Evolutionary conservation across 768 basidiomycete species (phyloP).

Genomic region (Agaricus blazei): DNA sequence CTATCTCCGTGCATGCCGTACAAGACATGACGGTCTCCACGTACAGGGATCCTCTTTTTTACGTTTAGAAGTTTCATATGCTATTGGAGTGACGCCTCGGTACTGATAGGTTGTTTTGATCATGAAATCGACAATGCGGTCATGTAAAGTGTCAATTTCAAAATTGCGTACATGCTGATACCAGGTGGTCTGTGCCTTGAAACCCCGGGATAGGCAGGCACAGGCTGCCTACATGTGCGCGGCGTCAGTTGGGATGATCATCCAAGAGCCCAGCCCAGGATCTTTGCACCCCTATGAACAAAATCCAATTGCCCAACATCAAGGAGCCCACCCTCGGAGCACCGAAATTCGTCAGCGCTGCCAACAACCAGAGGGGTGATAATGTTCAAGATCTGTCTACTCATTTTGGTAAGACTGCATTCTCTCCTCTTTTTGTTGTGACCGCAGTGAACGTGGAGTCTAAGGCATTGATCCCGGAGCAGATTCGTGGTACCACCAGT

Average conservation of each 20-base stretch:
- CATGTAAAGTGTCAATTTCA: constrained; percentile 11
- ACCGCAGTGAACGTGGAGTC: too few species aligned
- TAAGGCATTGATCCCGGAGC: background rate
- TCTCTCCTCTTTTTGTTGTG: too few species aligned
- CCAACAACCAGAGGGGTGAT: background rate
- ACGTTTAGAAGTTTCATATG: constrained; percentile 64
- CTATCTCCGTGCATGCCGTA: constrained; percentile 80
- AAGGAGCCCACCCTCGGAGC: too few species aligned
- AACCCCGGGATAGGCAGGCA: constrained; percentile 40
- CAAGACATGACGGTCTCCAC: constrained; percentile 67
- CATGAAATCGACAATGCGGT: constrained; percentile 21
- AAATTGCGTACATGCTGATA: constrained; percentile 58
- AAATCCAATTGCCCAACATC: too few species aligned
- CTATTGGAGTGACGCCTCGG: constrained; percentile 66
- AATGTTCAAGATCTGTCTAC: too few species aligned
- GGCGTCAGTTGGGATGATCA: too few species aligned
- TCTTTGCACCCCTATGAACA: too few species aligned
- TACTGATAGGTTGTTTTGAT: constrained; percentile 67
- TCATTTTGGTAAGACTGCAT: background rate
- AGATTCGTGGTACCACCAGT: background rate
- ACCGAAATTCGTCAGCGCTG: background rate
- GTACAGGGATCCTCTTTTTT: constrained; percentile 59
- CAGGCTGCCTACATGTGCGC: constrained; percentile 54
- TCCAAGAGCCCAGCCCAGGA: too few species aligned
- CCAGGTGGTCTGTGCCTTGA: constrained; percentile 66